Percentiles rank a stretch among this genome's conserved stretches.
Conservation (phyloP, 345 rosid species). For the Eucalyptus regnans region DNA sequence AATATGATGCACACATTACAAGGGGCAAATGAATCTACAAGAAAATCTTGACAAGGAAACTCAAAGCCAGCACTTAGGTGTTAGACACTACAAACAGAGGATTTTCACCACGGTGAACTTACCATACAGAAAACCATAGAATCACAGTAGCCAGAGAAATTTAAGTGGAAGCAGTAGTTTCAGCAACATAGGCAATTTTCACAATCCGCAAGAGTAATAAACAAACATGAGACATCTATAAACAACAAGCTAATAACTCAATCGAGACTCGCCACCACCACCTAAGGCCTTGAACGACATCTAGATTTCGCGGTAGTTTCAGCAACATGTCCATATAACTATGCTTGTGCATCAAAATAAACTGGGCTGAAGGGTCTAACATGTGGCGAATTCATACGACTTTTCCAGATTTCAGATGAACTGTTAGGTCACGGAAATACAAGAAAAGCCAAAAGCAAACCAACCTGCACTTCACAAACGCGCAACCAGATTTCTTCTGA, state of each 20-base stretch:
- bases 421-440: not conserved
- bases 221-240: not conserved
- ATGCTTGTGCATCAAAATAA: not conserved
- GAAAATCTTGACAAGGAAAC: not conserved
- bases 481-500: conserved; percentile 30
- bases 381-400: not conserved
- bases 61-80: not conserved
- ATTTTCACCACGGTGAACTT: not conserved
- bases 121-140: not conserved
- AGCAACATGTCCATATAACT: not conserved
- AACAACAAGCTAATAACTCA: not conserved
- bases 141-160: not conserved
- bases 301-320: not conserved
- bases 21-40: not conserved
- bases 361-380: conserved; percentile 2
- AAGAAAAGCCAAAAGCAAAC: not conserved
- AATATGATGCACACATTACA: not conserved
- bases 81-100: not conserved
- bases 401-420: not conserved
- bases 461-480: conserved; percentile 3
- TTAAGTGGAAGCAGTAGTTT: not conserved
- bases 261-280: not conserved
- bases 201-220: not conserved
- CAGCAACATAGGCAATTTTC: not conserved
- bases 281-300: not conserved